phyloP scores from a whole-genome alignment of 163 green algal genomes.

The Scenedesmus sp. region DNA sequence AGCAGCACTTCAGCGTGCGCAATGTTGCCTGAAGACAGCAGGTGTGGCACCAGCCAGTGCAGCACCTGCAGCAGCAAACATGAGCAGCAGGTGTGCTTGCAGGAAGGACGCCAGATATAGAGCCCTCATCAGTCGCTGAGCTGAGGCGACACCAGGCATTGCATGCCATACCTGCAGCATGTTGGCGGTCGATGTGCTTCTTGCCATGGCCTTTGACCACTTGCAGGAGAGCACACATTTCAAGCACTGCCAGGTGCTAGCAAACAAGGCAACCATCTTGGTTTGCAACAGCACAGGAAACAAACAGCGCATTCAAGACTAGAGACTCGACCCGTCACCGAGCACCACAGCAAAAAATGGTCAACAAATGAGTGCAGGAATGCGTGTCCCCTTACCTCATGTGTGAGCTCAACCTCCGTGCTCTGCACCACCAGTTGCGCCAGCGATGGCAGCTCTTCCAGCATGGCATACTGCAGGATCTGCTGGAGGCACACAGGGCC shows the following conservation, averaged over 20 bases:
- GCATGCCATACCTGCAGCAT: too few relatives aligned
- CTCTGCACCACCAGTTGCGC: slow-evolving; percentile 14
- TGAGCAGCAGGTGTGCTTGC: neutral
- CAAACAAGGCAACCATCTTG: too few relatives aligned
- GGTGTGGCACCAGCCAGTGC: neutral
- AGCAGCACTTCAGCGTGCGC: neutral
- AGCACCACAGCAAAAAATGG: neutral
- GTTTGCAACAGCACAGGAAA: too few relatives aligned
- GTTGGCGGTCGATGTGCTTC: too few relatives aligned
- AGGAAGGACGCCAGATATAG: neutral
- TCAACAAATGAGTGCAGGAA: neutral
- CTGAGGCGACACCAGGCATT: too few relatives aligned
- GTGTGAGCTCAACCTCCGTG: slow-evolving; percentile 18
- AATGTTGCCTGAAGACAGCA: neutral
- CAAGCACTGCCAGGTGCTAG: too few relatives aligned
- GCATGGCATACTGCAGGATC: slow-evolving; percentile 18
- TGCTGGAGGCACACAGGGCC: slow-evolving; percentile 1
- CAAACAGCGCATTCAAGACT: too few relatives aligned
- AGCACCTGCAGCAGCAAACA: slow-evolving; percentile 1
- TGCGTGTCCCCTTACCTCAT: neutral
- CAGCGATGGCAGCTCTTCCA: slow-evolving; percentile 9
- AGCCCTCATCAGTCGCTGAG: neutral
- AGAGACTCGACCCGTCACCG: neutral
- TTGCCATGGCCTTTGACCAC: too few relatives aligned
- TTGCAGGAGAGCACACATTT: too few relatives aligned